These are phyloP conservation scores for Citrus maxima DNA, from an alignment of 345 rosid species.

Conservation along the genomic window DNA sequence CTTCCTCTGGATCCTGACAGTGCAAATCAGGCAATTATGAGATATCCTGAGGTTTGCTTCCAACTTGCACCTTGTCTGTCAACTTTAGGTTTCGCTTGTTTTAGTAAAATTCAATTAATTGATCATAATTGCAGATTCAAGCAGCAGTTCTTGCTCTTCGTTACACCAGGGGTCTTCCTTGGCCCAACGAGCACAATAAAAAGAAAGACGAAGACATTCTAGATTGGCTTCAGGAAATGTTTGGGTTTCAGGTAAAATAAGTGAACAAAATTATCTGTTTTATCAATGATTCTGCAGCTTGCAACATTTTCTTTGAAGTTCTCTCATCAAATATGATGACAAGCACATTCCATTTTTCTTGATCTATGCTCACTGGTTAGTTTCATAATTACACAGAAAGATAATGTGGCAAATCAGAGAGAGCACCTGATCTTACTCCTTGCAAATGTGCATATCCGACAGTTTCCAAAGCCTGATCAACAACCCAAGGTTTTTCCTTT, in stretches of 20 bases:
- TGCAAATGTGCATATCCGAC: conserved; percentile 96
- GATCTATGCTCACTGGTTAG: conserved; percentile 1
- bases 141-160: conserved; percentile 95
- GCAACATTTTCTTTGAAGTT: neutral
- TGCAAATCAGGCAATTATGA: conserved; percentile 96
- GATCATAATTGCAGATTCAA: conserved; percentile 57
- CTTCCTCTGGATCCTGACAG: conserved; percentile 99
- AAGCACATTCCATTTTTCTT: neutral
- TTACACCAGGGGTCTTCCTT: conserved; percentile 97
- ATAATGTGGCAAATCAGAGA: conserved; percentile 97
- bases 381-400: conserved; percentile 59
- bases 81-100: conserved; percentile 1
- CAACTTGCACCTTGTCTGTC: conserved; percentile 1
- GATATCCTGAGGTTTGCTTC: conserved; percentile 80
- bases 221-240: conserved; percentile 98
- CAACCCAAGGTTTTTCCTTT: conserved; percentile 83
- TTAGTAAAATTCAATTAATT: conserved; percentile 5
- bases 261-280: neutral
- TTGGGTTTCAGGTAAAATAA: conserved; percentile 89
- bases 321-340: neutral
- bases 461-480: conserved; percentile 94
- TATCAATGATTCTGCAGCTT: neutral
- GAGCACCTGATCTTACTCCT: conserved; percentile 92
- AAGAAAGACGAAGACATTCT: conserved; percentile 90
- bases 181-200: conserved; percentile 83